Evolutionary conservation across 257 asterid species (phyloP).

Genomic region (Striga asiatica): DNA sequence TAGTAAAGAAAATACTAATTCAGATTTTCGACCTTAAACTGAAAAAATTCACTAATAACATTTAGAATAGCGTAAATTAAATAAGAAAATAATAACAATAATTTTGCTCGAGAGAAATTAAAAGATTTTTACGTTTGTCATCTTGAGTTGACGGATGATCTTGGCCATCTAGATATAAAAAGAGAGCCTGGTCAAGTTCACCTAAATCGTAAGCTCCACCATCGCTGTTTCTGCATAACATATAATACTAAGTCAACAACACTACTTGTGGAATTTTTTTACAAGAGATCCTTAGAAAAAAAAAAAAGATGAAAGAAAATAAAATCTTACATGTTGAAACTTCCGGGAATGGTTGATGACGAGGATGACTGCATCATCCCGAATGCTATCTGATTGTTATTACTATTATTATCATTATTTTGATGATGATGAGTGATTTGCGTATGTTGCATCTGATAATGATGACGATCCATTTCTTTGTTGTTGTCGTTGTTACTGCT

Average conservation of each 20-base stretch:
- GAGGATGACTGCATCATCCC: constrained; percentile 50
- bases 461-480: constrained; percentile 16
- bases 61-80: no score
- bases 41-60: no score
- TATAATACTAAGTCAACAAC: no score
- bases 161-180: constrained; percentile 54
- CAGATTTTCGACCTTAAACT: no score
- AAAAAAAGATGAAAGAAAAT: not conserved
- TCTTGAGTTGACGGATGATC: constrained; percentile 43
- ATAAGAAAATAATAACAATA: not conserved
- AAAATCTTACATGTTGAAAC: constrained; percentile 34
- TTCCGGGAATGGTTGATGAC: constrained; percentile 38
- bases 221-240: constrained; percentile 47
- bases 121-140: constrained; percentile 37
- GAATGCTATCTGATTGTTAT: constrained; percentile 47
- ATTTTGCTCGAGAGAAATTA: not conserved
- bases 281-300: not conserved
- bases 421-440: constrained; percentile 19
- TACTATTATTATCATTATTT: constrained; percentile 19
- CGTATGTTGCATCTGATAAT: constrained; percentile 18
- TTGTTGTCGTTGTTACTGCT: not conserved
- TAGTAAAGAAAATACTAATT: not conserved
- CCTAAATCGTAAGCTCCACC: constrained; percentile 57
- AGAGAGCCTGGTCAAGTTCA: constrained; percentile 84
- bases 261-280: no score